Conservation (phyloP, 78 protist species). For the Bodo saltans region DNA sequence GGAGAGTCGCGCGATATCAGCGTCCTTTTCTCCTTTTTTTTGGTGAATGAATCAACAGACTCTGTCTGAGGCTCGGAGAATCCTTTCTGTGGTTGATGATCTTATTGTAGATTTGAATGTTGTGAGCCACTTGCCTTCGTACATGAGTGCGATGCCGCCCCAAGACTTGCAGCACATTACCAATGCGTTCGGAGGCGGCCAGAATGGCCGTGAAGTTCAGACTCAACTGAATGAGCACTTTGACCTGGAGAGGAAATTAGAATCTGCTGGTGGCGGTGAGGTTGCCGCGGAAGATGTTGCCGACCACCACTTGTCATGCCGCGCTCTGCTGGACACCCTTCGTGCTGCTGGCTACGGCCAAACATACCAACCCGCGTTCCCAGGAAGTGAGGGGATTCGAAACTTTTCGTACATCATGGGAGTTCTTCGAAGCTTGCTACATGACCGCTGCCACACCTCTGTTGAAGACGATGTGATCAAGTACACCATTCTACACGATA, state of each 20-base stretch:
- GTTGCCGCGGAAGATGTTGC: neutral
- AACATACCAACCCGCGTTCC: neutral
- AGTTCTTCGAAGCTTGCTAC: neutral
- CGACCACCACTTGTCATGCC: neutral
- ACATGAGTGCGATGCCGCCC: neutral
- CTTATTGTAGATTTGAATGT: neutral
- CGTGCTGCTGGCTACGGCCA: neutral
- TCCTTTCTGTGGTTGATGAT: slow-evolving; percentile 13
- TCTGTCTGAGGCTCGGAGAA: neutral
- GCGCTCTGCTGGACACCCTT: neutral
- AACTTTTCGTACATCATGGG: neutral
- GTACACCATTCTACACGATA: neutral
- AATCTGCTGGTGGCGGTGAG: neutral
- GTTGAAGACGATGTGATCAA: slow-evolving; percentile 23
- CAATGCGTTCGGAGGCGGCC: neutral
- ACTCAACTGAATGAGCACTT: neutral
- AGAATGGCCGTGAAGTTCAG: neutral
- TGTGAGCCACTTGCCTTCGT: neutral
- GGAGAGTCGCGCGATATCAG: neutral
- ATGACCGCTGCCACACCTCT: slow-evolving; percentile 5
- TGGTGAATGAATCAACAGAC: slow-evolving; percentile 23
- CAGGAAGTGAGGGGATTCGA: neutral
- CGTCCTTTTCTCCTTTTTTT: neutral
- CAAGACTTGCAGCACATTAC: neutral
- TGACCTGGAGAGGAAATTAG: slow-evolving; percentile 16